These are phyloP conservation scores for Nakazawaea molendinolei DNA, from an alignment of 805 yeast genomes.

Conservation along the genomic window DNA sequence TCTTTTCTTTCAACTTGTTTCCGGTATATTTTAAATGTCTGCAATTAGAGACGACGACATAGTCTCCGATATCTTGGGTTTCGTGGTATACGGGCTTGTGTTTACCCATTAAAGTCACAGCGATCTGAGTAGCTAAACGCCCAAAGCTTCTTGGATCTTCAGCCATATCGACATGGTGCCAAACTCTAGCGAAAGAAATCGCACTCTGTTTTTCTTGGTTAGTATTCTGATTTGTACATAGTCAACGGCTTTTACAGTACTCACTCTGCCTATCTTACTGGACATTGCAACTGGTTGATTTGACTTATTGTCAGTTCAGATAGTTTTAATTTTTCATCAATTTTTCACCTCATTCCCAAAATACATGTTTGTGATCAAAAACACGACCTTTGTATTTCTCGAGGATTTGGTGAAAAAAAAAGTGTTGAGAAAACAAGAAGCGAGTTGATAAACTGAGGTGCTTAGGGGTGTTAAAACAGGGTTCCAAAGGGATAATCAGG, in stretches of 20 bases:
- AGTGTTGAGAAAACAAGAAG: too few species aligned
- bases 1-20: constrained; percentile 69
- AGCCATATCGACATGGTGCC: constrained; percentile 95
- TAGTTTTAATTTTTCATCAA: not conserved
- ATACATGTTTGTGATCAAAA: too few species aligned
- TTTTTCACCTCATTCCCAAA: not conserved
- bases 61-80: constrained; percentile 87
- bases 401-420: too few species aligned
- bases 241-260: constrained; percentile 5
- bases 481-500: too few species aligned
- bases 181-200: constrained; percentile 72
- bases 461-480: not conserved
- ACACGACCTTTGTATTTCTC: too few species aligned
- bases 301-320: not conserved
- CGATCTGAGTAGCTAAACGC: constrained; percentile 84
- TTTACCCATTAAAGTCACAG: constrained; percentile 88
- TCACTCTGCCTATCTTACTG: constrained; percentile 36
- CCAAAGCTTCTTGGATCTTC: constrained; percentile 83
- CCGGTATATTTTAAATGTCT: constrained; percentile 79
- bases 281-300: constrained; percentile 27
- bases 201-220: constrained; percentile 38
- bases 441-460: not conserved
- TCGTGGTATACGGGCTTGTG: constrained; percentile 87
- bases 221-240: not conserved
- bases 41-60: constrained; percentile 94